Evolutionary conservation across 2,329 filamentous ascomycete species (phyloP).

Genomic region (Fusarium transvaalense): DNA sequence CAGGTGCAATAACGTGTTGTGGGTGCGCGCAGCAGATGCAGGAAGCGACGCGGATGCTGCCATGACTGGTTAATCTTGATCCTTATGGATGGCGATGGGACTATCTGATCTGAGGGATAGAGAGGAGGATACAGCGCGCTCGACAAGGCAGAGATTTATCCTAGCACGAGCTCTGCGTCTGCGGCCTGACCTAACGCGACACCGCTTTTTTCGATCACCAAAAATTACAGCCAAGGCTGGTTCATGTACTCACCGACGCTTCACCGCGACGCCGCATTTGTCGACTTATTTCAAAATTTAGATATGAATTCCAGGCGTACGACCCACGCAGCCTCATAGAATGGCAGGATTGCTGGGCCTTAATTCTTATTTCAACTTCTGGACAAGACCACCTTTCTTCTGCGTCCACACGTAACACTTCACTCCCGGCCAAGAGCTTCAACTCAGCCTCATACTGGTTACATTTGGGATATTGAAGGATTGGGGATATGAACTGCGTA

Average conservation of each 20-base stretch:
- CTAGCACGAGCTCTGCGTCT: constrained; percentile 19
- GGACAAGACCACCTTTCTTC: constrained; percentile 7
- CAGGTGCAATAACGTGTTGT: constrained; percentile 97
- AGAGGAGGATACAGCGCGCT: constrained; percentile 20
- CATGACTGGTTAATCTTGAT: constrained; percentile 66
- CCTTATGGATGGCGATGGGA: constrained; percentile 6
- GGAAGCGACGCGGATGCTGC: constrained; percentile 66
- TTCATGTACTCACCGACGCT: constrained; percentile 22
- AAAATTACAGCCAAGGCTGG: constrained; percentile 18
- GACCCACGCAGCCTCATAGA: not conserved
- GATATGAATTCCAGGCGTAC: constrained; percentile 16
- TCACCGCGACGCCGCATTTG: constrained; percentile 1
- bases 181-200: constrained; percentile 15
- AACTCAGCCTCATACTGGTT: not conserved
- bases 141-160: constrained; percentile 21
- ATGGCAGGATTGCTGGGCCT: constrained; percentile 6
- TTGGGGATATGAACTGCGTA: not conserved
- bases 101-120: constrained; percentile 19
- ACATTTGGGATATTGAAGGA: not conserved
- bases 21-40: constrained; percentile 75
- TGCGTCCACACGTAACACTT: not conserved
- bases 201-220: constrained; percentile 31
- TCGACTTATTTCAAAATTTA: constrained; percentile 20
- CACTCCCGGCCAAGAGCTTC: not conserved
- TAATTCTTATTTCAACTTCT: constrained; percentile 31